A percentile compares a stretch with the other conserved stretches of the same genome.
These are phyloP conservation scores for Entonaema liquescens DNA, from an alignment of 495 filamentous ascomycete genomes.

Conservation along the genomic window DNA sequence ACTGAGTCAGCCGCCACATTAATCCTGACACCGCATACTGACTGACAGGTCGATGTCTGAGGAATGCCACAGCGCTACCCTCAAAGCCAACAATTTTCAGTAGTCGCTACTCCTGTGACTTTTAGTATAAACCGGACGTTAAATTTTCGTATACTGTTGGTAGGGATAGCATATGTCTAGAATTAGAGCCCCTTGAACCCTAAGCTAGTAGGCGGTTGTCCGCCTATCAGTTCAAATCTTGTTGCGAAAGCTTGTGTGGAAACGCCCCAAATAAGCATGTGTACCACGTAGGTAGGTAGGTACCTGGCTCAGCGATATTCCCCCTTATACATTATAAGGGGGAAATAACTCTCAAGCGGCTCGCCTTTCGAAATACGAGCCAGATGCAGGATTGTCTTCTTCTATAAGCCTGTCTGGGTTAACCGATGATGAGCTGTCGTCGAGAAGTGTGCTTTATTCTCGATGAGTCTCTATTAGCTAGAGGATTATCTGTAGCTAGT, in stretches of 20 bases:
- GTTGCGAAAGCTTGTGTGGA: background rate
- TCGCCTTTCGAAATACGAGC: background rate
- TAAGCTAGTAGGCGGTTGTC: background rate
- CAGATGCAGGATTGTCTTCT: background rate
- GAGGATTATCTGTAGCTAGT: background rate
- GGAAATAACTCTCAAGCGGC: background rate
- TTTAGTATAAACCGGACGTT: background rate
- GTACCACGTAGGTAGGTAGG: background rate
- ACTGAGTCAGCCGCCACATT: constrained; percentile 24
- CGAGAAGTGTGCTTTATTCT: too few species aligned
- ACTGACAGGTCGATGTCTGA: background rate
- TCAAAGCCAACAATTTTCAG: background rate
- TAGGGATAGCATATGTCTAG: background rate
- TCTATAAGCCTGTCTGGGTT: background rate
- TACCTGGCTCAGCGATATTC: background rate
- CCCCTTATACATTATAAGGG: background rate
- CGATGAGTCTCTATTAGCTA: background rate
- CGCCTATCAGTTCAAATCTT: background rate
- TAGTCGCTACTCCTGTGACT: background rate
- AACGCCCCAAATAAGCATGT: background rate
- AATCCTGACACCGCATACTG: background rate
- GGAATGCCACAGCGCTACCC: background rate
- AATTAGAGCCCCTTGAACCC: background rate
- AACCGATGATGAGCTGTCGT: background rate
- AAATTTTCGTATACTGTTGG: background rate